Evolutionary conservation across 768 basidiomycete species (phyloP).

Genomic region (Arthromyces matolae): DNA sequence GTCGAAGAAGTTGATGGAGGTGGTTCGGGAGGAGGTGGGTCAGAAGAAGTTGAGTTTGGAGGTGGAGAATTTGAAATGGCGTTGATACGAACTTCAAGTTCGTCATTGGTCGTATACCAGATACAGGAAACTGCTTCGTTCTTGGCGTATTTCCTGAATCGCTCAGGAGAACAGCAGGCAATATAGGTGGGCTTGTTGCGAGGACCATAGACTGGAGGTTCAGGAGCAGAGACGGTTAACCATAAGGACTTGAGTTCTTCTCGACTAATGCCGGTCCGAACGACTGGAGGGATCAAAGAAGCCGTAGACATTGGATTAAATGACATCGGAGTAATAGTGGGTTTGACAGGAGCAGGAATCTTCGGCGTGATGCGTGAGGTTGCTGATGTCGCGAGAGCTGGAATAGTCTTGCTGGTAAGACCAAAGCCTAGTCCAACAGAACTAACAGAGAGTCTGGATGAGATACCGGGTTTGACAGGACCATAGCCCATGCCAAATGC

Average conservation of each 20-base stretch:
- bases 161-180: constrained; percentile 9
- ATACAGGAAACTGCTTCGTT: constrained; percentile 8
- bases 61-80: neutral
- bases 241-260: constrained; percentile 12
- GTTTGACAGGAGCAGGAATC: constrained; percentile 6
- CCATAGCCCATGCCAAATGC: too few relatives aligned
- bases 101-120: neutral
- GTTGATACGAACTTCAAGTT: neutral
- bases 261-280: constrained; percentile 10
- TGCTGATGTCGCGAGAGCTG: too few relatives aligned
- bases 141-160: constrained; percentile 13
- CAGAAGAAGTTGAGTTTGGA: too few relatives aligned
- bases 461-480: neutral
- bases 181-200: too few relatives aligned
- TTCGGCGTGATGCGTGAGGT: too few relatives aligned
- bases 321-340: too few relatives aligned
- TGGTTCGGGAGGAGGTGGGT: too few relatives aligned
- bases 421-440: constrained; percentile 27
- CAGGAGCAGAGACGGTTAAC: neutral
- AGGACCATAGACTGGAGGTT: too few relatives aligned
- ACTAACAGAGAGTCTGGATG: constrained; percentile 5
- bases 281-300: constrained; percentile 8
- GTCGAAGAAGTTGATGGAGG: neutral
- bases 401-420: constrained; percentile 14
- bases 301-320: too few relatives aligned